These are phyloP conservation scores for Penicillium brevicompactum DNA, from an alignment of 2,329 filamentous ascomycete genomes.

Conservation along the genomic window DNA sequence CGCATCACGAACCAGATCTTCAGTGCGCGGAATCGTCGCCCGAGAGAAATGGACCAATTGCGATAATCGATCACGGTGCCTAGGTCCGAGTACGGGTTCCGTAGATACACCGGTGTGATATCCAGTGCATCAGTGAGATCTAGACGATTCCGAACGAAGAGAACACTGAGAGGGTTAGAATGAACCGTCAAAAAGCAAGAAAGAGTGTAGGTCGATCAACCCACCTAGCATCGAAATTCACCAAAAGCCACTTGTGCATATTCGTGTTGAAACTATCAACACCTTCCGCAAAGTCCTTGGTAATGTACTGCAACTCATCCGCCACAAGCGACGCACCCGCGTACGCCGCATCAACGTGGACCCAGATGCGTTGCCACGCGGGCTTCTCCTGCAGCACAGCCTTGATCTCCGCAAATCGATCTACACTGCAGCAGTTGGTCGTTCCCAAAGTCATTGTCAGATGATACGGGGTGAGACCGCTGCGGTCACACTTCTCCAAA, in stretches of 20 bases:
- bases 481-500: conserved; percentile 65
- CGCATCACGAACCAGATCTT: conserved; percentile 96
- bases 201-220: neutral
- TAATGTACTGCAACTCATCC: conserved; percentile 75
- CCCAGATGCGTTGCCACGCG: conserved; percentile 69
- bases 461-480: conserved; percentile 82
- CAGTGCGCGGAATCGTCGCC: conserved; percentile 80
- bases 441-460: conserved; percentile 82
- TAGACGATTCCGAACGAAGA: conserved; percentile 74
- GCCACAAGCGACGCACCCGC: conserved; percentile 82
- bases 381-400: conserved; percentile 50
- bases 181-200: neutral
- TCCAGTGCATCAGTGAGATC: conserved; percentile 79
- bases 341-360: conserved; percentile 92
- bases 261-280: conserved; percentile 95
- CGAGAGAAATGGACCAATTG: conserved; percentile 96
- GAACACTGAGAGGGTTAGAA: conserved; percentile 59
- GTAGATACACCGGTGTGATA: conserved; percentile 78
- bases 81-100: conserved; percentile 76
- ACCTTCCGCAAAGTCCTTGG: conserved; percentile 57
- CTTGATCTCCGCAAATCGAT: conserved; percentile 74
- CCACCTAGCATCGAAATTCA: conserved; percentile 77
- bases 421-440: conserved; percentile 84
- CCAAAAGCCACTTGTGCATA: conserved; percentile 96
- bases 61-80: conserved; percentile 92